Evolutionary conservation across 768 basidiomycete genomes (phyloP).

Genomic region (Boletus vermiculosoides): DNA sequence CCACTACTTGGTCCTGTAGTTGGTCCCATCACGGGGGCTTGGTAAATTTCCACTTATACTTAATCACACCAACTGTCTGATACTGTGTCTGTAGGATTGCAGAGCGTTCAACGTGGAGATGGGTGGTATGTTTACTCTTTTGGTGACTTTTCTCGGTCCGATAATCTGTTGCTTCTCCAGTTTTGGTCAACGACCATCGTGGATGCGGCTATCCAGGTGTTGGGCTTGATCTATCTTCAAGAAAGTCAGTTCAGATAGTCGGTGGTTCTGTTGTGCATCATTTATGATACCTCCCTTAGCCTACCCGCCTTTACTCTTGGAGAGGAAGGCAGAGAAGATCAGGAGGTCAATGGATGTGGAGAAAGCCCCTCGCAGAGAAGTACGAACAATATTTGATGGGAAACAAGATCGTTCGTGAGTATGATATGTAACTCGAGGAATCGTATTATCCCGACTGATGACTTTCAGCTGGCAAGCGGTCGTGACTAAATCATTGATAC

Average conservation of each 20-base stretch:
- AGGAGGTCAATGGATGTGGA: constrained; percentile 46
- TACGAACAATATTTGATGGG: constrained; percentile 50
- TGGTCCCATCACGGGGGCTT: constrained; percentile 62
- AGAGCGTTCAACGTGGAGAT: constrained; percentile 64
- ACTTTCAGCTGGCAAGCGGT: constrained; percentile 49
- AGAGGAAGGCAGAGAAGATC: constrained; percentile 51
- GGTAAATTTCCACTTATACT: constrained; percentile 32
- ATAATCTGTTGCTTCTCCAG: constrained; percentile 24
- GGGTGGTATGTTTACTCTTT: constrained; percentile 49
- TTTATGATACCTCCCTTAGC: constrained; percentile 23
- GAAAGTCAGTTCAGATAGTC: constrained; percentile 49
- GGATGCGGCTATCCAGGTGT: constrained; percentile 50
- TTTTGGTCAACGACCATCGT: constrained; percentile 69
- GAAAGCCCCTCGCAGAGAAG: constrained; percentile 36
- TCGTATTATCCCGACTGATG: background rate
- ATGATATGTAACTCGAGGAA: background rate
- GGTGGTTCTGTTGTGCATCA: background rate
- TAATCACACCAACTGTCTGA: background rate
- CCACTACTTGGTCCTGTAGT: constrained; percentile 65
- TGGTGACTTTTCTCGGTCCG: background rate
- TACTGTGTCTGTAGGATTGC: constrained; percentile 42
- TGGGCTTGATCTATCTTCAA: constrained; percentile 55
- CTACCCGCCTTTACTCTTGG: constrained; percentile 36
- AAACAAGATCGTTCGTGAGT: constrained; percentile 44
- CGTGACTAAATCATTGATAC: constrained; percentile 50